Evolutionary conservation across 2,329 filamentous ascomycete species (phyloP).

Genomic region (Aspergillus pseudotamarii): DNA sequence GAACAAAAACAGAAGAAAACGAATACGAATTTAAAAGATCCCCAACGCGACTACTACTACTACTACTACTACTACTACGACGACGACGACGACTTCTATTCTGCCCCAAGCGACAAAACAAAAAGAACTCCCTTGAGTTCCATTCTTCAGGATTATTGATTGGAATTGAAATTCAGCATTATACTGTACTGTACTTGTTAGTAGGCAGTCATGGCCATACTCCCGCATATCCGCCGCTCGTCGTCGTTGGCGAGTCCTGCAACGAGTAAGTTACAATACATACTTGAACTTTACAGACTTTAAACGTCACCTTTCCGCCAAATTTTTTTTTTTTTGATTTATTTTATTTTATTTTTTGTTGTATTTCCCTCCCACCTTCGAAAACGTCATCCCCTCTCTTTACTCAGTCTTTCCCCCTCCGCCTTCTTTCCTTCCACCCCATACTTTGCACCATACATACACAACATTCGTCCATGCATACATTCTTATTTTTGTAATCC

Average conservation of each 20-base stretch:
- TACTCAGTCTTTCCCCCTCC: not conserved
- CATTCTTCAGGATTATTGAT: not conserved
- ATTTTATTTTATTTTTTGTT: not conserved
- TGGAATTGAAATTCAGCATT: not conserved
- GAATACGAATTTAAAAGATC: not conserved
- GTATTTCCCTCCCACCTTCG: not conserved
- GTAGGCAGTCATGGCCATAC: conserved; percentile 33
- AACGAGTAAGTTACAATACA: conserved; percentile 32
- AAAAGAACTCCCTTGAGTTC: not conserved
- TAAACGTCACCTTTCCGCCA: not conserved
- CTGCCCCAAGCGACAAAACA: not conserved
- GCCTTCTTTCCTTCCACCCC: not conserved
- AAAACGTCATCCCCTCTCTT: not conserved
- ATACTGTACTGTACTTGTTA: not conserved
- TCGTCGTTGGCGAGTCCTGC: conserved; percentile 33
- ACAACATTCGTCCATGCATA: not conserved
- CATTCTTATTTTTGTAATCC: not conserved
- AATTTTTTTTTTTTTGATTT: conserved; percentile 3
- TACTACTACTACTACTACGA: not conserved
- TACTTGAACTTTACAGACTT: not conserved
- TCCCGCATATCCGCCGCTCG: conserved; percentile 41
- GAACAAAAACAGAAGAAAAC: conserved; percentile 5
- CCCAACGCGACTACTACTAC: not conserved
- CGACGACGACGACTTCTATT: not conserved
- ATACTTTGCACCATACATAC: not conserved